Evolutionary conservation across 169 alveolate genomes (phyloP).

Genomic region (Toxoplasma gondii): DNA sequence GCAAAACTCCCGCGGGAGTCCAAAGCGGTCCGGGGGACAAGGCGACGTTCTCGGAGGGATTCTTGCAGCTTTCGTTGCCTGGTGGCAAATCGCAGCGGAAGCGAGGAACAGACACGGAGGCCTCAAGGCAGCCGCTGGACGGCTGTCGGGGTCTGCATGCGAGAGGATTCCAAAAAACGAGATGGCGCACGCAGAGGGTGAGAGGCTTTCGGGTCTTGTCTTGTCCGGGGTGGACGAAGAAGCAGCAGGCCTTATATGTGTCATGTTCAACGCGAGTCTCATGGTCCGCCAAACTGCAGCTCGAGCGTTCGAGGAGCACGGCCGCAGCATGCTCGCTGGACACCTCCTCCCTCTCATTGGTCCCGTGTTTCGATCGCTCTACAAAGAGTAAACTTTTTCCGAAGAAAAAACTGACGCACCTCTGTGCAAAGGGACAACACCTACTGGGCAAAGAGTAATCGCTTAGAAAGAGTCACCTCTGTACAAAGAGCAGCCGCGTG

Average conservation of each 20-base stretch:
- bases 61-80: constrained; percentile 40
- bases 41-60: constrained; percentile 57
- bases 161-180: background rate
- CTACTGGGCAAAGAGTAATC: too few species aligned
- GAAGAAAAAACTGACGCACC: too few species aligned
- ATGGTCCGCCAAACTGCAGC: constrained; percentile 46
- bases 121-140: too few species aligned
- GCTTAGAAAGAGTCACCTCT: background rate
- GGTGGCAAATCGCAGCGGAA: background rate
- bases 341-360: constrained; percentile 16
- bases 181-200: background rate
- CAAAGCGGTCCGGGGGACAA: constrained; percentile 63
- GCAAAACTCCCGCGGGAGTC: constrained; percentile 14
- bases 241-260: constrained; percentile 3
- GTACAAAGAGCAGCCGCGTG: background rate
- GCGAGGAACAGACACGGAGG: too few species aligned
- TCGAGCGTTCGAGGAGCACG: constrained; percentile 31
- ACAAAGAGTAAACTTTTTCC: background rate
- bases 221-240: background rate
- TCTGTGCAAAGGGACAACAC: background rate
- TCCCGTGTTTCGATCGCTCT: background rate
- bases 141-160: background rate
- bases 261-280: constrained; percentile 32
- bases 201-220: background rate
- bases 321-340: constrained; percentile 30